These are phyloP conservation scores for Schizonepeta tenuifolia DNA, from an alignment of 257 asterid species.

Conservation along the genomic window DNA sequence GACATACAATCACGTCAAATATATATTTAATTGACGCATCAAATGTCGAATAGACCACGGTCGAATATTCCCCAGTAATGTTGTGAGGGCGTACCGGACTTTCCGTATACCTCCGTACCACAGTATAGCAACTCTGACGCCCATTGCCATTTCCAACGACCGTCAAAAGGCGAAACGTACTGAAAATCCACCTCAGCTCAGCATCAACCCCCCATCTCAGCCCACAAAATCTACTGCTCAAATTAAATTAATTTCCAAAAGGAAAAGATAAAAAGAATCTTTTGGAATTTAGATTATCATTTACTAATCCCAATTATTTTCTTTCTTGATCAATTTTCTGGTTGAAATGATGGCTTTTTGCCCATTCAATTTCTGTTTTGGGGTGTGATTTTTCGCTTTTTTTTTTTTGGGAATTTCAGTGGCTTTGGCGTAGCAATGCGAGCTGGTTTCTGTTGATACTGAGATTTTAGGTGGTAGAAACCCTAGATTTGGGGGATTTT, in stretches of 20 bases:
- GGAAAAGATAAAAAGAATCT: not conserved
- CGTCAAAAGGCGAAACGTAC: constrained; percentile 40
- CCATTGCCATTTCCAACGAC: constrained; percentile 33
- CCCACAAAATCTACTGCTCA: constrained; percentile 33
- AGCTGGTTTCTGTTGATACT: constrained; percentile 34
- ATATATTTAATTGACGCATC: too few relatives aligned
- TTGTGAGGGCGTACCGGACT: constrained; percentile 25
- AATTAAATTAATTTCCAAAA: not conserved
- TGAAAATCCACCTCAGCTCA: constrained; percentile 49
- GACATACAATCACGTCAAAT: too few relatives aligned
- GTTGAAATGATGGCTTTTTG: constrained; percentile 15
- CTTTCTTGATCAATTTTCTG: constrained; percentile 25
- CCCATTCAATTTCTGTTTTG: constrained; percentile 15
- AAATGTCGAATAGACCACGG: not conserved
- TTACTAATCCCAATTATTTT: not conserved
- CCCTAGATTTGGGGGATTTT: constrained; percentile 38
- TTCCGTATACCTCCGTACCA: constrained; percentile 40
- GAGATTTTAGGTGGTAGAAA: constrained; percentile 33
- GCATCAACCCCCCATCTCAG: constrained; percentile 34
- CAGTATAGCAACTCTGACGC: constrained; percentile 28
- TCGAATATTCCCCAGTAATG: too few relatives aligned
- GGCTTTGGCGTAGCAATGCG: constrained; percentile 41
- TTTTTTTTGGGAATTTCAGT: constrained; percentile 6
- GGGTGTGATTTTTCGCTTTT: constrained; percentile 25
- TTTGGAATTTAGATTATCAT: not conserved